phyloP scores from a whole-genome alignment of 2,329 filamentous ascomycete species.

The Sporothrix protearum region DNA sequence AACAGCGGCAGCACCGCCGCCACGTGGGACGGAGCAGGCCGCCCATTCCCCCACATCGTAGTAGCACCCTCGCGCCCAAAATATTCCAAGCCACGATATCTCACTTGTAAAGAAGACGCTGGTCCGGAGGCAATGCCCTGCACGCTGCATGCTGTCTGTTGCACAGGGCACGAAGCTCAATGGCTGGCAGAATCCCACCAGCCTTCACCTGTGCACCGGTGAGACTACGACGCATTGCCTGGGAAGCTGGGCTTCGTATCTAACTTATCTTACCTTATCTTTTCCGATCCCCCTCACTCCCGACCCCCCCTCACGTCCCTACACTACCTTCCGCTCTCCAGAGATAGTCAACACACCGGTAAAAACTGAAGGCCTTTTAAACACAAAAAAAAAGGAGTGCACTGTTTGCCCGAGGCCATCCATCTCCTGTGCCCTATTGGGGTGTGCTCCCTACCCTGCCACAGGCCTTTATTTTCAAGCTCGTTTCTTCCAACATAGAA shows the following conservation, averaged over 20 bases:
- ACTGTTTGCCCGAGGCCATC: neutral
- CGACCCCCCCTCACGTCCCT: neutral
- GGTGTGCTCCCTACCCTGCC: neutral
- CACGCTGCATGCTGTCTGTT: neutral
- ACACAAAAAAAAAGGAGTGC: neutral
- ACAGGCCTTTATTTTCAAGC: no score
- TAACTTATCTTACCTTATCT: slow-evolving; percentile 5
- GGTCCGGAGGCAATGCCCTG: neutral
- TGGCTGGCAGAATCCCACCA: neutral
- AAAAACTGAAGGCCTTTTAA: neutral
- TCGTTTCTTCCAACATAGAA: neutral
- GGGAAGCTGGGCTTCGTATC: neutral
- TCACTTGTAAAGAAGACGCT: neutral
- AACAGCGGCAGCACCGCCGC: neutral
- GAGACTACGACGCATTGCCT: neutral
- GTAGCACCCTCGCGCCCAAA: neutral
- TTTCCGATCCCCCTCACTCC: neutral
- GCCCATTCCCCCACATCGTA: neutral
- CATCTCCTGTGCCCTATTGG: neutral
- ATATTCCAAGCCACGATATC: neutral
- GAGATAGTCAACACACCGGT: neutral
- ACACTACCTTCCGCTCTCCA: neutral
- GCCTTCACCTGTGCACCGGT: neutral
- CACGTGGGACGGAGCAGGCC: neutral
- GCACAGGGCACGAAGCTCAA: neutral